Conservation (phyloP, 78 protist species). For the Chrysochromulina parva region DNA sequence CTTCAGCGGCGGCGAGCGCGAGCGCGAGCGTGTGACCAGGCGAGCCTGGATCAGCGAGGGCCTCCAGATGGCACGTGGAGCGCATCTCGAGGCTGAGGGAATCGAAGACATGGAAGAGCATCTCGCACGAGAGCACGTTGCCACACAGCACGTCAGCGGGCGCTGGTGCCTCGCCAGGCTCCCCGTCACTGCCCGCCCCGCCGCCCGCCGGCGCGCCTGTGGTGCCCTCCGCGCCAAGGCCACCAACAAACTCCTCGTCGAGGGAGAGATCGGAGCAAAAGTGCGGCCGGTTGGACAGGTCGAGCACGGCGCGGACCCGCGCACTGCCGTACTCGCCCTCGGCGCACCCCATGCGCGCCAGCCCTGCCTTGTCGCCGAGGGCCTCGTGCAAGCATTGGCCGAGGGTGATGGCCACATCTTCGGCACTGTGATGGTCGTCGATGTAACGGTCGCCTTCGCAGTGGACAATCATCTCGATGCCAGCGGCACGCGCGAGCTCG, state of each 20-base stretch:
- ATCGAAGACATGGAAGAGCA: not conserved
- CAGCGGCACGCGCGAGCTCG: not conserved
- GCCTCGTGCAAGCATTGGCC: constrained; percentile 6
- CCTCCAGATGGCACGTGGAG: not conserved
- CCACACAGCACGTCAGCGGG: not conserved
- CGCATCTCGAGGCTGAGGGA: not conserved
- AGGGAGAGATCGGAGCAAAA: not conserved
- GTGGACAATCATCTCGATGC: not conserved
- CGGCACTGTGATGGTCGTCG: constrained; percentile 23
- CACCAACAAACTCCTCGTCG: not conserved
- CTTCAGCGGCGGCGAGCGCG: not conserved
- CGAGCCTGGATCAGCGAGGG: not conserved
- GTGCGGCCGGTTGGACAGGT: constrained; percentile 28
- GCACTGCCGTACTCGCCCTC: not conserved
- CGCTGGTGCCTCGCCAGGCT: too few species aligned
- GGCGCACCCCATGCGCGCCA: not conserved
- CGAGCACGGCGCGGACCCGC: not conserved
- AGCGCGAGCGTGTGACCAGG: not conserved
- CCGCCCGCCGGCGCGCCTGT: too few species aligned
- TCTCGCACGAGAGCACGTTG: not conserved
- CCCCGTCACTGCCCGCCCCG: too few species aligned
- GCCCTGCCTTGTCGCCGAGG: constrained; percentile 15
- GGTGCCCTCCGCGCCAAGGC: not conserved
- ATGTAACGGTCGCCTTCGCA: not conserved
- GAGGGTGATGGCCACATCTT: constrained; percentile 15